These are phyloP conservation scores for Clonostachys solani DNA, from an alignment of 2,329 filamentous ascomycete species.

Conservation along the genomic window DNA sequence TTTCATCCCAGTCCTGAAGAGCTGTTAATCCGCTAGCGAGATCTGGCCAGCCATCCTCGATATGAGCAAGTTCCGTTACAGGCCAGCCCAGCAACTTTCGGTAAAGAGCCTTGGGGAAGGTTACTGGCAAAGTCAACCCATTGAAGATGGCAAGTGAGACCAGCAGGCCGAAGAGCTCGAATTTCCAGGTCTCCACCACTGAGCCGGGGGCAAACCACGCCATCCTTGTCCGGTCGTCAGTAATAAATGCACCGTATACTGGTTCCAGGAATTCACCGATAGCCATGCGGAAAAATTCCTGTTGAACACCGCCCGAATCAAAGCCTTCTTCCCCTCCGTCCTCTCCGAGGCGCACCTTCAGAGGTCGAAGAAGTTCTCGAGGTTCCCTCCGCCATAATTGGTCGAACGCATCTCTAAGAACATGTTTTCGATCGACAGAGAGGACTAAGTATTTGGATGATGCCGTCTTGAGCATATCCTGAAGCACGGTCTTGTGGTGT, in stretches of 20 bases:
- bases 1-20: conserved; percentile 72
- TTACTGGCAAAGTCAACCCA: conserved; percentile 84
- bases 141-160: conserved; percentile 91
- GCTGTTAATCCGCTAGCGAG: conserved; percentile 69
- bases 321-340: conserved; percentile 82
- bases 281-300: conserved; percentile 88
- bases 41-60: conserved; percentile 83
- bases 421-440: conserved; percentile 60
- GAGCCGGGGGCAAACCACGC: conserved; percentile 86
- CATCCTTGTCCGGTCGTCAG: conserved; percentile 72
- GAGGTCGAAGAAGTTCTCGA: conserved; percentile 74
- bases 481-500: conserved; percentile 56
- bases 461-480: conserved; percentile 60
- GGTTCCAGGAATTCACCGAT: conserved; percentile 77
- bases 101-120: conserved; percentile 83
- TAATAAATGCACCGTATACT: conserved; percentile 74
- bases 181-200: conserved; percentile 82
- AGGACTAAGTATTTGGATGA: conserved; percentile 69
- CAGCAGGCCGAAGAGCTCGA: conserved; percentile 82
- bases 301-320: conserved; percentile 92
- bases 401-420: conserved; percentile 73
- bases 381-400: conserved; percentile 86
- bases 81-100: conserved; percentile 69
- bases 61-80: conserved; percentile 68
- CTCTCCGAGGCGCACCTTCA: conserved; percentile 85